Percentiles rank a stretch among this genome's conserved stretches.
Conservation (phyloP, 2,329 filamentous ascomycete species). For the Cladosporium sp. region DNA sequence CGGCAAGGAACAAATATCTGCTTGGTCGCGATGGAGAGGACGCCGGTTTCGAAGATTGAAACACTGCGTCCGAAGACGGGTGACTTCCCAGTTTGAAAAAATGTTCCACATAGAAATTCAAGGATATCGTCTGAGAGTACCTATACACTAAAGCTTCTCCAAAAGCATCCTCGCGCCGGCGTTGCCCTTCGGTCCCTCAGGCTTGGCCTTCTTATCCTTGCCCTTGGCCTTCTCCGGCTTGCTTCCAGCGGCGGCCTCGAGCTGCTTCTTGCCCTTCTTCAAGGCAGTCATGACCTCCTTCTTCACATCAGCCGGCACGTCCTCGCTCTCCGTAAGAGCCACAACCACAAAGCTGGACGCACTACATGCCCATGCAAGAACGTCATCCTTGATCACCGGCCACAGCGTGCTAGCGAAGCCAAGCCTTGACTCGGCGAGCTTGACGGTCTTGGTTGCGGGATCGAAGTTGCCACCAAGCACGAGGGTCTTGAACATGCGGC, state of each 20-base stretch:
- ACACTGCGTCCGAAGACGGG: background rate
- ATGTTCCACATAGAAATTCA: no score
- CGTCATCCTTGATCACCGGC: conserved; percentile 65
- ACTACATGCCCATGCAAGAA: conserved; percentile 79
- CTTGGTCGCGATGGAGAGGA: conserved; percentile 35
- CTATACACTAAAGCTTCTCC: conserved; percentile 27
- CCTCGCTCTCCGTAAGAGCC: conserved; percentile 65
- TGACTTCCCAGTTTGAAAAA: background rate
- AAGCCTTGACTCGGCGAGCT: conserved; percentile 67
- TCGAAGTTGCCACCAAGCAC: conserved; percentile 88
- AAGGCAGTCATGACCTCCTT: conserved; percentile 63
- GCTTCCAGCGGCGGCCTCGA: conserved; percentile 58
- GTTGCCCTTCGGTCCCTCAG: conserved; percentile 32
- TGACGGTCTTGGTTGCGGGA: conserved; percentile 60
- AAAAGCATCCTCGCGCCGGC: conserved; percentile 43
- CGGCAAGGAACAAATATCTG: conserved; percentile 32
- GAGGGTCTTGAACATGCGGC: conserved; percentile 83
- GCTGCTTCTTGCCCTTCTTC: conserved; percentile 63
- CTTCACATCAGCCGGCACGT: conserved; percentile 56
- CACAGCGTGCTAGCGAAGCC: conserved; percentile 80
- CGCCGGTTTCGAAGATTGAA: conserved; percentile 31
- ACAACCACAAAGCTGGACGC: conserved; percentile 82
- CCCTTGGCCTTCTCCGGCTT: conserved; percentile 36
- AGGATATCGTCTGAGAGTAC: background rate
- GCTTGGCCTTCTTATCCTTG: conserved; percentile 28